Evolutionary conservation across 2,329 filamentous ascomycete genomes (phyloP), one percentile per base, ranked within the genome.

Genomic region (Xylaria arbuscula): DNA sequence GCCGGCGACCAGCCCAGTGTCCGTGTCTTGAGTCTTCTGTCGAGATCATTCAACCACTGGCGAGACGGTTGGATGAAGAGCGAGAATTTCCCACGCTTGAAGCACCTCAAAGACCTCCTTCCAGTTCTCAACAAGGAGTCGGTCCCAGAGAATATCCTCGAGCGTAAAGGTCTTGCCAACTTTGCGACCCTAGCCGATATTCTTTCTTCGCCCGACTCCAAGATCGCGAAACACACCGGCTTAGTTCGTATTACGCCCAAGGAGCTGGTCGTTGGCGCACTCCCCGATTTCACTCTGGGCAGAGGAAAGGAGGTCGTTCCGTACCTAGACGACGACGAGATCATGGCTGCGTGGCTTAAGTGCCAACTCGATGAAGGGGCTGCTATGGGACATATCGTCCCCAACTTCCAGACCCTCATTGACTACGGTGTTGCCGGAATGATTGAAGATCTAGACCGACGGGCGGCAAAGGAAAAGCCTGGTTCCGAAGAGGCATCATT

Each of bases 11-110:
- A 68, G 48, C 68, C 65, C 3, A 68, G 65, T 22, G 62, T 68
- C 4, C 68, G 68, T 11, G 57, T 68, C 36, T 34, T 70, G 40
- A 70, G 65, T 10, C 65, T 70, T 11, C 48, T 70, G 13, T 70
- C 68, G 15, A 65, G 62, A 32, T 56, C 65, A 9, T 70, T 70
- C 15, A 70, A 70, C 22, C 68, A 70, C 55, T 70, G 65, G 68
- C 65, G 68, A 51, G 65, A 70, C n/a, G 68, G 68, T 15, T 70
- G 65, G 68, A 70, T 70, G 65, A 70, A 67, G 48, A 62, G 34
- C 17, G 65, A 63, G 9, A 47, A 62, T 8, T 70, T 70, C 36
- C 68, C 68, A 17, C 64, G 53, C 50, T 28, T 70, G n/a, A 61
- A 61, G 17, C 68, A 68, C 28, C 42, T 70, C n/a, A 70, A 70